A percentile compares a stretch with the other conserved stretches of the same genome.
Evolutionary conservation across 2,329 filamentous ascomycete genomes (phyloP).

Genomic region (Fusarium agapanthi): DNA sequence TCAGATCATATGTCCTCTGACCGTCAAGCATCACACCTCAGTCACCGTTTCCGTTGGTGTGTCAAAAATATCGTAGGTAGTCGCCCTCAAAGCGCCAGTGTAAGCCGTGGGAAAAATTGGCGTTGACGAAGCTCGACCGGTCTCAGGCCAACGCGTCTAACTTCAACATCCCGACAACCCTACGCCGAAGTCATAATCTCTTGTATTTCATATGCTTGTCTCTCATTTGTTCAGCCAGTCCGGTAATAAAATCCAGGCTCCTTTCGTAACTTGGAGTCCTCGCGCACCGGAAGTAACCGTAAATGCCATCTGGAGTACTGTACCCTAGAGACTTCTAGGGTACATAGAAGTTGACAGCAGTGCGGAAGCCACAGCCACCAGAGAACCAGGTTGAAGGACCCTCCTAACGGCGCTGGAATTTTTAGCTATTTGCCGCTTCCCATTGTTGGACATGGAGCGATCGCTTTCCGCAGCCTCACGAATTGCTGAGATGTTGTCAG

Average conservation of each 20-base stretch:
- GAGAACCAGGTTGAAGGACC: not conserved
- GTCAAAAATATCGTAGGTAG: no score
- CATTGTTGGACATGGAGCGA: not conserved
- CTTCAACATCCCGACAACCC: not conserved
- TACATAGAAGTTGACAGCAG: not conserved
- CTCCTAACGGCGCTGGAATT: not conserved
- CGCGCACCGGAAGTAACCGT: not conserved
- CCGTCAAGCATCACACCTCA: not conserved
- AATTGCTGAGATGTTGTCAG: not conserved
- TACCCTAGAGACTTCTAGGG: not conserved
- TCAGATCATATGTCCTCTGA: not conserved
- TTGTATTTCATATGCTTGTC: not conserved
- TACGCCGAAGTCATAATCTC: rapidly evolving
- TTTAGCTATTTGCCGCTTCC: not conserved
- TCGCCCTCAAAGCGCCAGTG: not conserved
- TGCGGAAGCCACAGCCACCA: not conserved
- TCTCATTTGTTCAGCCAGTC: not conserved
- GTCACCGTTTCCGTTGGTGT: not conserved
- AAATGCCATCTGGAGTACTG: not conserved
- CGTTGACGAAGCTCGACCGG: not conserved
- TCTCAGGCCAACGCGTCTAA: not conserved
- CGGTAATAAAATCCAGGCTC: rapidly evolving
- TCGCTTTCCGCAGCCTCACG: not conserved
- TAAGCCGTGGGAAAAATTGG: not conserved
- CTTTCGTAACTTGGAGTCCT: not conserved